Evolutionary conservation across 1,284 basidiomycete species (phyloP).

Genomic region (Coriolopsis trogii): DNA sequence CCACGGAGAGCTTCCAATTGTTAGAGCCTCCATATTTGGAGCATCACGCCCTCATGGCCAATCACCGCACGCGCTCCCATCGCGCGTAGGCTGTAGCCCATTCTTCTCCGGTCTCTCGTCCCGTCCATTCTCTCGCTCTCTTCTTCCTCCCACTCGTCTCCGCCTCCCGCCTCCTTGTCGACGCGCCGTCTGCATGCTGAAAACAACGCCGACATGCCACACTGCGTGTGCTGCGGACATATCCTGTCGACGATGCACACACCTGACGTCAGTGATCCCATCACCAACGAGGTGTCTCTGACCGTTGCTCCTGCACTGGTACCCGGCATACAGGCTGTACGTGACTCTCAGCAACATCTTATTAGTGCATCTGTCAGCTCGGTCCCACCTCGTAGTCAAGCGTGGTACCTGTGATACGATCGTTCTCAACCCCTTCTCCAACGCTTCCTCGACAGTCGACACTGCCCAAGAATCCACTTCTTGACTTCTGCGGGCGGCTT

Average conservation of each 20-base stretch:
- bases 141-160: constrained; percentile 7
- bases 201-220: background rate
- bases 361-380: too few species aligned
- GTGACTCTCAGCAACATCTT: too few species aligned
- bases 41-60: constrained; percentile 10
- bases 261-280: constrained; percentile 12
- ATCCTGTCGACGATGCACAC: background rate
- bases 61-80: constrained; percentile 16
- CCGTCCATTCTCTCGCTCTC: background rate
- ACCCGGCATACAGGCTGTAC: constrained; percentile 1
- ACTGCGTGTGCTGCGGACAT: background rate
- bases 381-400: background rate
- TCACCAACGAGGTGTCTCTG: constrained; percentile 4
- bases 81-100: background rate
- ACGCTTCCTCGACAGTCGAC: background rate
- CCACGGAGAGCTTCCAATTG: constrained; percentile 25
- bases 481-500: constrained; percentile 1
- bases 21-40: constrained; percentile 17
- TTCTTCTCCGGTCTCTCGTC: background rate
- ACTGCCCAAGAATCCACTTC: constrained; percentile 3
- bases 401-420: constrained; percentile 1
- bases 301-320: constrained; percentile 3
- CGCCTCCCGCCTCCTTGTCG: background rate
- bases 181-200: background rate
- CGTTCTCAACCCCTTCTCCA: too few species aligned